phyloP scores from a whole-genome alignment of 2,329 filamentous ascomycete genomes.

The Raffaelea deltoideospora region DNA sequence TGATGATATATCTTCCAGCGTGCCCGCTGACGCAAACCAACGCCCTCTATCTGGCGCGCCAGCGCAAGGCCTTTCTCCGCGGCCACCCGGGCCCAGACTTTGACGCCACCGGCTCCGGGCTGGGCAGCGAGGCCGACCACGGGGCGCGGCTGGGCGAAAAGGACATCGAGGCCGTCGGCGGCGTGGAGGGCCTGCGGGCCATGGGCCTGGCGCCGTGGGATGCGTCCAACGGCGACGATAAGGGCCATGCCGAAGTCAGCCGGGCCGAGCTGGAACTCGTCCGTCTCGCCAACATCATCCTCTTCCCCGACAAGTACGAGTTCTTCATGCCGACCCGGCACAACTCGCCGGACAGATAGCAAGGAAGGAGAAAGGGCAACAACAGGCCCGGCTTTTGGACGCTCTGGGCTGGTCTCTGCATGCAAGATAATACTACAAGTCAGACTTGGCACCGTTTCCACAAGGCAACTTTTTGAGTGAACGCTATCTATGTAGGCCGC shows the following conservation, averaged over 20 bases:
- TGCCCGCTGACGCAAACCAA: constrained; percentile 42
- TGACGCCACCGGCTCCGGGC: constrained; percentile 33
- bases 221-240: constrained; percentile 15
- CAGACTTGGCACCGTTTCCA: no score
- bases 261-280: constrained; percentile 35
- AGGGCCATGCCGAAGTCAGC: constrained; percentile 15
- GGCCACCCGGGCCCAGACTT: constrained; percentile 41
- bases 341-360: constrained; percentile 13
- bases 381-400: no score
- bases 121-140: constrained; percentile 36
- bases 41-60: constrained; percentile 39
- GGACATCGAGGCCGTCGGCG: constrained; percentile 35
- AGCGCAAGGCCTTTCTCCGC: constrained; percentile 39
- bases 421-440: no score
- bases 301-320: constrained; percentile 37
- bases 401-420: no score
- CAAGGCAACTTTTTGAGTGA: no score
- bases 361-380: no score
- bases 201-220: constrained; percentile 42
- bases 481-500: no score
- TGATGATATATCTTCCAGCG: constrained; percentile 39
- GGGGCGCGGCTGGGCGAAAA: constrained; percentile 31
- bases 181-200: constrained; percentile 34
- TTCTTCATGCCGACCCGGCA: constrained; percentile 27
- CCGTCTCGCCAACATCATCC: constrained; percentile 38